Base-by-base conservation (phyloP, 148 eudicot genomes). In the Camellia japonica region DNA sequence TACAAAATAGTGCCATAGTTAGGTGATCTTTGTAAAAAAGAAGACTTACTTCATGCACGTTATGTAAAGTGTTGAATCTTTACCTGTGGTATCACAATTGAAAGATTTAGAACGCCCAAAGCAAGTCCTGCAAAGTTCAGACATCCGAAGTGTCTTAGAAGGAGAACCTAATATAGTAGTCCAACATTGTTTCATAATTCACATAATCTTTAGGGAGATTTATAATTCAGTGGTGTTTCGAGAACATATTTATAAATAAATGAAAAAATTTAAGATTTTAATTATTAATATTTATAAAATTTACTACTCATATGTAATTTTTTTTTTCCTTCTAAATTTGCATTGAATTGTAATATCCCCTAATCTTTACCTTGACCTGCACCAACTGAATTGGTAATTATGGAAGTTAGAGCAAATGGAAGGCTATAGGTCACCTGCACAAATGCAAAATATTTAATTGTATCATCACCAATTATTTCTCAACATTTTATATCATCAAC, bases 361-460 rank as follows among this genome's bases (percentile, higher is more conserved):
- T 12, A 67, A 67, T 44, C 71, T 41, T 67, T 67, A 67, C 71
- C 71, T 67, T 67, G 71, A 12, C 71, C 71, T 14, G 46, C 13
- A 14, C 71, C 49, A 12, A 38, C 44, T 41, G 71, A 41, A 46
- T 67, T 67, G 15, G 71, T 42, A 30, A 67, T 38, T 67, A 67
- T 67, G 18, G 71, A 67, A 12, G 71, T 67, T 67, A 67, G 71
- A 41, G 71, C 71, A 67, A 67, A 67, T 42, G 71, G 71, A 41
- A 67, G 44, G 71, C 71, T 67, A 14, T 67, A 67, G 12, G 71
- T 67, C 71, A 67, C 71, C 71, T 67, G 71, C 71, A 14, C 47
- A 41, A 67, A 67, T 67, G n/a, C 13, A 67, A 10, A 5, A 23
- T 1, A 38, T 38, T 23, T 12, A 41, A 38, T 66, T 66, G 52